Percentiles rank a stretch among this genome's conserved stretches.
Conservation (phyloP, 768 basidiomycete species). For the Melanogaster broomeanus region DNA sequence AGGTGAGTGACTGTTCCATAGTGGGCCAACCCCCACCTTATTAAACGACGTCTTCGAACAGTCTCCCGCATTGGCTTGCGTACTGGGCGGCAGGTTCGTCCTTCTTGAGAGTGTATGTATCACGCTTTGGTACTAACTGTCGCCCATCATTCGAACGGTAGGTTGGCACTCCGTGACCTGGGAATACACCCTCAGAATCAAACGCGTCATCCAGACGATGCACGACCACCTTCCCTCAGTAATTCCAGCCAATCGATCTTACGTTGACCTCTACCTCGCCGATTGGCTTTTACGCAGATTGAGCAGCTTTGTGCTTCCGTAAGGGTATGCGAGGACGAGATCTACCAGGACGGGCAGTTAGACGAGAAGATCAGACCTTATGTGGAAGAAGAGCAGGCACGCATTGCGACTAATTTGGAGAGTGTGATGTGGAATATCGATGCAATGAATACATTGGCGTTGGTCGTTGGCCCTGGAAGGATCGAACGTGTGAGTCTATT, state of each 20-base stretch:
- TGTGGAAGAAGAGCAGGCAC: slow-evolving; percentile 24
- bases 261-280: slow-evolving; percentile 28
- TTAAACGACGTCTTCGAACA: not conserved
- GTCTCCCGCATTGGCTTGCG: slow-evolving; percentile 33
- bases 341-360: slow-evolving; percentile 7
- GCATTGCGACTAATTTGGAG: slow-evolving; percentile 29
- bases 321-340: slow-evolving; percentile 13
- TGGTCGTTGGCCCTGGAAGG: slow-evolving; percentile 33
- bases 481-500: slow-evolving; percentile 33
- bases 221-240: slow-evolving; percentile 11
- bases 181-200: slow-evolving; percentile 11
- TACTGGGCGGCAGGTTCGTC: slow-evolving; percentile 36
- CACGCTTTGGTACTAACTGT: too few species aligned
- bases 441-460: slow-evolving; percentile 26
- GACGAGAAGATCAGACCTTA: slow-evolving; percentile 27
- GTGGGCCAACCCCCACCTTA: not conserved
- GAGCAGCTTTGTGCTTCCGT: slow-evolving; percentile 12
- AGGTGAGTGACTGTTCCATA: slow-evolving; percentile 17
- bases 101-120: not conserved
- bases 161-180: slow-evolving; percentile 25
- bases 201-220: slow-evolving; percentile 22
- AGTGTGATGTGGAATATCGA: slow-evolving; percentile 34
- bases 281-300: not conserved
- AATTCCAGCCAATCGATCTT: slow-evolving; percentile 19
- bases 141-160: not conserved